Percentiles rank a stretch among this genome's conserved stretches.
These are phyloP conservation scores for Geotrichum cucujoidarum DNA, from an alignment of 1,139 yeast genomes.

Conservation along the genomic window DNA sequence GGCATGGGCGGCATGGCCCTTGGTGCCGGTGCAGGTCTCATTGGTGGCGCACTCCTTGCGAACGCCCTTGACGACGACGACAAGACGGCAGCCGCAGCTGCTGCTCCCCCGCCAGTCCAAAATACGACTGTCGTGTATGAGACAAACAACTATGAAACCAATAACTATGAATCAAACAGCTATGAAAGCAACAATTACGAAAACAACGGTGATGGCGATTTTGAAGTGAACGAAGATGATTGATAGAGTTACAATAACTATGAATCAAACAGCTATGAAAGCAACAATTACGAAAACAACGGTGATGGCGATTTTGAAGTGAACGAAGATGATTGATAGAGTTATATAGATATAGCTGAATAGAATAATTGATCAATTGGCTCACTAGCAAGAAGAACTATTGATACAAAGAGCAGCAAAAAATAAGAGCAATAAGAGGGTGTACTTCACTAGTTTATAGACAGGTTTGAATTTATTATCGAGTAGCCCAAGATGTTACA, in stretches of 20 bases:
- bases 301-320: slow-evolving; percentile 20
- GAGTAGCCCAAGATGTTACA: too few species aligned
- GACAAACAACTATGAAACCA: slow-evolving; percentile 18
- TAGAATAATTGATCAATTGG: too few species aligned
- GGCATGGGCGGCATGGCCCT: slow-evolving; percentile 50
- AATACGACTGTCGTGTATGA: slow-evolving; percentile 17
- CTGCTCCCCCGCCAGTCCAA: background rate
- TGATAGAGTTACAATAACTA: background rate
- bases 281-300: slow-evolving; percentile 17
- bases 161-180: background rate
- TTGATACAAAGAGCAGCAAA: too few species aligned
- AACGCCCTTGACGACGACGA: slow-evolving; percentile 36
- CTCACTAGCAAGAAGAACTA: too few species aligned
- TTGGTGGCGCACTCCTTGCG: slow-evolving; percentile 67
- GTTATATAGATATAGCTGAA: too few species aligned
- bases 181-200: slow-evolving; percentile 8
- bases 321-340: background rate
- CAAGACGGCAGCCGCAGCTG: too few species aligned
- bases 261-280: background rate
- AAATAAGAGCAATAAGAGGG: too few species aligned
- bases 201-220: slow-evolving; percentile 22
- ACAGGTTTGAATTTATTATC: too few species aligned
- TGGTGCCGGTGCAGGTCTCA: slow-evolving; percentile 77
- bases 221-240: background rate
- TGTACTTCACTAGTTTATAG: too few species aligned